Base-by-base conservation (phyloP, 2,329 filamentous ascomycete genomes). In the Elsinoe fawcettii region DNA sequence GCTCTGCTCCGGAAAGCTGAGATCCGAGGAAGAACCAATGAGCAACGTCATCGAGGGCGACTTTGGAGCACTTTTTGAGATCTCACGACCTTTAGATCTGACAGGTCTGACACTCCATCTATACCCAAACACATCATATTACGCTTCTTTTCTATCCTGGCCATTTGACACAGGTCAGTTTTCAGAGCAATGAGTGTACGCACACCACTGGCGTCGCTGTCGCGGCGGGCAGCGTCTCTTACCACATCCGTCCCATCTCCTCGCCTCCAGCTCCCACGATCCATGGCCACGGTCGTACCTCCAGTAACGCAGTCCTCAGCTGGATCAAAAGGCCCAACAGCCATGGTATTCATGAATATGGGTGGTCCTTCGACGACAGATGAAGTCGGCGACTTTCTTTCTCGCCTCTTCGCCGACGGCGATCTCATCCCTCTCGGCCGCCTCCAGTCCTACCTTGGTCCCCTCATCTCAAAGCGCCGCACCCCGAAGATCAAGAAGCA, bases 261-360 rank as follows among this genome's bases (percentile, higher is more conserved):
- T 53, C 49, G 49, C 20, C 49, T 53, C 32, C 20, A 20, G 16
- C 49, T 53, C 14, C 49, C 49, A 22, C 14, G 49, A 14, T 53
- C 49, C 14, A 65, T 71, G 64, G 86, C 85, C 27, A 86, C 83
- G 12, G 76, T 79, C 16, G 83, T 82, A 3, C 87, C 88, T 9
- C 88, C 89, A 6, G 89, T 93, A 20, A 91, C 88, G 0, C 89
- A 95, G 70, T 80, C 90, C 79, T 78, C 81, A 5, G 81, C 81
- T 0, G 82, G 80, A 51, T 78, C 80, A 2, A 81, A 88, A 68
- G 92, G 92, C 0, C 90, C 91, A 6, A 99, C 93, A 3, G 93
- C 93, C 43, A 97, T 99, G 84, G 93, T 99, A 12, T 96, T 99
- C 68, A 83, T 99, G 75, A 99, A 99, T 74, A 99, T 99, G 93